Base-by-base conservation (phyloP, 805 yeast species). In the Naumovozyma dairenensis region DNA sequence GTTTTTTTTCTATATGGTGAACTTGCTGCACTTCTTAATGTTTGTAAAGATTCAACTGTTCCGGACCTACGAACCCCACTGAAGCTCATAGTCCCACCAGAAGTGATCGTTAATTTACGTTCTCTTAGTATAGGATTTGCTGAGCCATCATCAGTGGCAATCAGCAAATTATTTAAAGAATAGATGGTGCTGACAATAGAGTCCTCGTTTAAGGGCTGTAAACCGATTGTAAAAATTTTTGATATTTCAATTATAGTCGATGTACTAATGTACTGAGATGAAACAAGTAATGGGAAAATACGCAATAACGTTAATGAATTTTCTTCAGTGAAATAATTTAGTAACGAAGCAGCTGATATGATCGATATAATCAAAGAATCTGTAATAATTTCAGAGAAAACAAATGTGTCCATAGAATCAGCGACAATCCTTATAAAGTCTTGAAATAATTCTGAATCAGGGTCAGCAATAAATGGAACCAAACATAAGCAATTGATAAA, bases 171-270 rank as follows among this genome's bases (percentile, higher is more conserved):
- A 14, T 82, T 74, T 42, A 89, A 66, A 0, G 93, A 77, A 58
- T 92, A 92, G 33, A 92, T 75, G 1, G 89, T 72, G 6, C 94
- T 78, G 6, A 86, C 82, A 16, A 81, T 77, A 1, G 83, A 74
- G 51, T 86, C 96, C 49, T 85, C 89, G 14, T 86, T 73, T 34
- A 81, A 63, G 6, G 74, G 71, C 36, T 70, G 72, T 44, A 83
- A 63, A 3, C 87, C 85, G 31, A 70, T 55, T 1, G 87, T 80
- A 25, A 86, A 71, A 24, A 72, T 60, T 34, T 60, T 56, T 1
- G 92, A 70, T 2, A 78, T 67, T 5, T 63, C 59, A 29, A 62
- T 53, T 25, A 85, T 77, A 28, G 71, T 61, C 0, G 51, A 55
- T 4, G 63, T 43, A 6, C 64, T 48, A 34, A 80, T 65, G 13